Percentiles rank a stretch among this genome's conserved stretches.
Evolutionary conservation across 2,329 filamentous ascomycete species (phyloP).

Genomic region (Alternaria gansuensis): DNA sequence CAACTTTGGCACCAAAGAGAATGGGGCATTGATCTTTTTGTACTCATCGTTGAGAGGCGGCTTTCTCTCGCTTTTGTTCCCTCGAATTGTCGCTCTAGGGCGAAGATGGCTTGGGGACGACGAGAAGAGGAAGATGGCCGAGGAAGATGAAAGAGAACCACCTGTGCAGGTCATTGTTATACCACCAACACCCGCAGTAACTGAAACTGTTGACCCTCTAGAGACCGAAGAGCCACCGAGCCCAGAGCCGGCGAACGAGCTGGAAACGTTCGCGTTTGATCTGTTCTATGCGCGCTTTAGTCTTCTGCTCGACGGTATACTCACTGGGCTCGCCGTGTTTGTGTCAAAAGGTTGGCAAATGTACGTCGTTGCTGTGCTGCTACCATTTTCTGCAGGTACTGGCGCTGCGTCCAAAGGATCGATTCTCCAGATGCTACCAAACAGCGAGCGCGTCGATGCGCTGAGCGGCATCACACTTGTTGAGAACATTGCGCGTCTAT

Average conservation of each 20-base stretch:
- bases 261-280: constrained; percentile 68
- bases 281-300: constrained; percentile 73
- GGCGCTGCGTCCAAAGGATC: constrained; percentile 75
- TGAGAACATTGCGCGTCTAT: constrained; percentile 72
- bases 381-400: constrained; percentile 74
- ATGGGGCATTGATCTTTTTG: constrained; percentile 58
- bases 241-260: constrained; percentile 50
- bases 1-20: constrained; percentile 56
- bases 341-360: constrained; percentile 72
- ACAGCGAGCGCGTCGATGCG: constrained; percentile 70
- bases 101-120: constrained; percentile 53
- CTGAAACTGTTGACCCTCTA: constrained; percentile 57
- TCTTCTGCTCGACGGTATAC: constrained; percentile 68
- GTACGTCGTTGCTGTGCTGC: constrained; percentile 69
- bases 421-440: constrained; percentile 74
- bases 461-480: constrained; percentile 74
- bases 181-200: constrained; percentile 39
- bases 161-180: constrained; percentile 37
- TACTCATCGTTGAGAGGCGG: constrained; percentile 57
- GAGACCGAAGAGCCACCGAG: constrained; percentile 61
- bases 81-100: constrained; percentile 55
- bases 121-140: constrained; percentile 6
- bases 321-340: constrained; percentile 71
- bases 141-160: constrained; percentile 22
- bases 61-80: constrained; percentile 58